These are phyloP conservation scores for Cordia subcordata DNA, from an alignment of 257 asterid species.

Conservation along the genomic window DNA sequence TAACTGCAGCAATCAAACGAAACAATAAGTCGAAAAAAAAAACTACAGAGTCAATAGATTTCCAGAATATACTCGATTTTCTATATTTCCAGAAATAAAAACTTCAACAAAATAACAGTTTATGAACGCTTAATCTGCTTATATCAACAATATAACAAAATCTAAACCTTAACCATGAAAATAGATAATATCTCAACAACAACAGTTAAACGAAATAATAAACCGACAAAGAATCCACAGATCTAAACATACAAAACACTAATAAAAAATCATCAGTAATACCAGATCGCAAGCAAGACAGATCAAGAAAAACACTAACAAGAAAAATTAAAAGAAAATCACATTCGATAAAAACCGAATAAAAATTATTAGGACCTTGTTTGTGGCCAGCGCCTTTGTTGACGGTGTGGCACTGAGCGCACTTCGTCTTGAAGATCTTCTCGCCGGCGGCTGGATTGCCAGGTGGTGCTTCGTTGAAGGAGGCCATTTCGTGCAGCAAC, in stretches of 20 bases:
- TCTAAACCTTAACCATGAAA: background rate
- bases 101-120: too few relatives aligned
- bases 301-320: conserved; percentile 1
- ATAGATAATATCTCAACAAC: background rate
- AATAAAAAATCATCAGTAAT: background rate
- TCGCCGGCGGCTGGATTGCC: conserved; percentile 61
- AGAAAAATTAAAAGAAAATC: background rate
- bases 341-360: background rate
- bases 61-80: too few relatives aligned
- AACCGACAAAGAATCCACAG: background rate
- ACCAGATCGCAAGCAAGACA: conserved; percentile 4
- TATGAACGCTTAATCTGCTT: too few relatives aligned
- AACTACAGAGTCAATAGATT: too few relatives aligned
- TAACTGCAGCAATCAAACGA: background rate
- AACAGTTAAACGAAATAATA: background rate
- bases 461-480: conserved; percentile 66
- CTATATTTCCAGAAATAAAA: too few relatives aligned
- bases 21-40: background rate
- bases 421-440: conserved; percentile 79
- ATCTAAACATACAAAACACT: background rate
- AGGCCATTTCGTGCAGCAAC: conserved; percentile 41
- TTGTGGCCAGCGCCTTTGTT: conserved; percentile 93
- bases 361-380: conserved; percentile 53
- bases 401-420: conserved; percentile 91
- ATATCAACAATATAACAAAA: too few relatives aligned